phyloP scores from a whole-genome alignment of 371 early-diverging fungal genomes.

The Rhizopus microsporus region DNA sequence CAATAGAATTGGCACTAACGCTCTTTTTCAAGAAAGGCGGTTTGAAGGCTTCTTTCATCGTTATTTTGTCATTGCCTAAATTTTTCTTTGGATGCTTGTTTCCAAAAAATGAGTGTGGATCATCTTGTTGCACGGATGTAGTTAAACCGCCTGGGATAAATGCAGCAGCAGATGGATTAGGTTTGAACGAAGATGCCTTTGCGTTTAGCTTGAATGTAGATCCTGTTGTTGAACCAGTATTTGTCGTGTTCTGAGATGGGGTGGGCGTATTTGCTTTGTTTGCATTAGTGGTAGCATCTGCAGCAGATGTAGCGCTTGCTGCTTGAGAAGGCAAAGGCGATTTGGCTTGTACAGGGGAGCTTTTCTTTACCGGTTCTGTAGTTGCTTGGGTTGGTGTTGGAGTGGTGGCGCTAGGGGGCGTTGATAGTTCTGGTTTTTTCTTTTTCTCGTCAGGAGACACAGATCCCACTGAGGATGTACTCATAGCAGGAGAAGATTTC shows the following conservation, averaged over 20 bases:
- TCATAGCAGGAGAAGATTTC: constrained; percentile 14
- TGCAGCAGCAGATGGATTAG: constrained; percentile 75
- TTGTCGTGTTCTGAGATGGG: constrained; percentile 12
- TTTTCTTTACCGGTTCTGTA: not conserved
- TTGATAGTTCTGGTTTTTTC: not conserved
- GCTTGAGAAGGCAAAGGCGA: not conserved
- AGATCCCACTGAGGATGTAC: not conserved
- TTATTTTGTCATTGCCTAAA: constrained; percentile 18
- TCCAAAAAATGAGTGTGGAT: constrained; percentile 38
- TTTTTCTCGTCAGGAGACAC: constrained; percentile 7
- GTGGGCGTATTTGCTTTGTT: constrained; percentile 15
- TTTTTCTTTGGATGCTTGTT: constrained; percentile 27
- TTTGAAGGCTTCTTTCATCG: constrained; percentile 34
- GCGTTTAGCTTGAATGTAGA: constrained; percentile 79
- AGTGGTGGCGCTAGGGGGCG: not conserved
- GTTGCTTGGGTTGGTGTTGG: not conserved
- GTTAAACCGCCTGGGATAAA: constrained; percentile 65
- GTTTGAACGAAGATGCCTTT: constrained; percentile 87
- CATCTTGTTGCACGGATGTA: not conserved
- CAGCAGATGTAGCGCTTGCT: constrained; percentile 7
- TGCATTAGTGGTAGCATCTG: constrained; percentile 6
- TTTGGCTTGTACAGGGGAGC: not conserved
- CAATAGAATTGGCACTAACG: constrained; percentile 35
- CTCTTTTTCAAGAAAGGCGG: constrained; percentile 35
- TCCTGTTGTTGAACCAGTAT: constrained; percentile 20